A percentile compares a stretch with the other conserved stretches of the same genome.
Conservation (phyloP, 2,329 filamentous ascomycete species). For the Monilinia aucupariae region DNA sequence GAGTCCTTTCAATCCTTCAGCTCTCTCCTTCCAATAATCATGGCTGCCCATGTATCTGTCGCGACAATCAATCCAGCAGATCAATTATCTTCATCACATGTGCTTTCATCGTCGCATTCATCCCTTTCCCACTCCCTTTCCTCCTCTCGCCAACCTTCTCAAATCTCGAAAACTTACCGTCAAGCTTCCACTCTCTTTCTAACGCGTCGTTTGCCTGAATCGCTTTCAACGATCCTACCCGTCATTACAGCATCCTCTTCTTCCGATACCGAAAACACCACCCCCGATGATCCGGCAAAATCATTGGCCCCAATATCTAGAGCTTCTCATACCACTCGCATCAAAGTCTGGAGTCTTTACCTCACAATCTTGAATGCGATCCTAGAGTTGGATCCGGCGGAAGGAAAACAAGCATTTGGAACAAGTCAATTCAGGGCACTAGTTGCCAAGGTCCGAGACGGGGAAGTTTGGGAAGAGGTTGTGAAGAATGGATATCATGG, state of each 20-base stretch:
- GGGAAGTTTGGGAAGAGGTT: constrained; percentile 91
- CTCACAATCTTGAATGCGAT: constrained; percentile 89
- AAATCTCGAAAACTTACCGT: constrained; percentile 88
- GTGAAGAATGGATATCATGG: constrained; percentile 82
- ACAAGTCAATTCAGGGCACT: constrained; percentile 77
- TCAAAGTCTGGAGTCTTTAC: constrained; percentile 98
- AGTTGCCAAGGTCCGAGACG: constrained; percentile 79
- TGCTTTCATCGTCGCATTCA: constrained; percentile 62
- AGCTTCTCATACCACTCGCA: constrained; percentile 74
- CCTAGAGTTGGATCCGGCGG: constrained; percentile 79
- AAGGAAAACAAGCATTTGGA: constrained; percentile 85
- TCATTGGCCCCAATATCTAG: constrained; percentile 59
- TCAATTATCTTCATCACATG: constrained; percentile 48
- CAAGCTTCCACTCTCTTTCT: constrained; percentile 92
- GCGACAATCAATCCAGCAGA: constrained; percentile 34
- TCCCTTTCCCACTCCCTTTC: constrained; percentile 57
- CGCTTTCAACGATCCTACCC: constrained; percentile 76
- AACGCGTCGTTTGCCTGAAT: constrained; percentile 87
- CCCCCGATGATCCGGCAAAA: constrained; percentile 39
- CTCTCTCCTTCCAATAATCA: constrained; percentile 16
- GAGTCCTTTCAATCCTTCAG: constrained; percentile 1
- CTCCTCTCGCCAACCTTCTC: constrained; percentile 56
- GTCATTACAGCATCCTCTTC: constrained; percentile 56
- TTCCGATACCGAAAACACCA: constrained; percentile 33
- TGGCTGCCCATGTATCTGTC: constrained; percentile 30